These are phyloP conservation scores for Dryadomyces quercivorus DNA, from an alignment of 2,329 filamentous ascomycete species.

Conservation along the genomic window DNA sequence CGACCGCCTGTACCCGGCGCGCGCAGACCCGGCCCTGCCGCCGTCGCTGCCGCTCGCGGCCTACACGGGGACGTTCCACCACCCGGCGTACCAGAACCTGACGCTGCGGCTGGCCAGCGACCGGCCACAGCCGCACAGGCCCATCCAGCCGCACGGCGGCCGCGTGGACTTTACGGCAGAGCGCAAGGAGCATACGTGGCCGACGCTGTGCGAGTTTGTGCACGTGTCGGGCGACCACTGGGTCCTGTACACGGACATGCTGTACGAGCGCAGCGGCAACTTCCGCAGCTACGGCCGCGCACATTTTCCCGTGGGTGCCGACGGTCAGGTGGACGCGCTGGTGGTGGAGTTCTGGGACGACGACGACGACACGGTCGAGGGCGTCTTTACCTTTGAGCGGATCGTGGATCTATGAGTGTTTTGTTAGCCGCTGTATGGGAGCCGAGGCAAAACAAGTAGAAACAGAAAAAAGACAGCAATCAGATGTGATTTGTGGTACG, in stretches of 20 bases:
- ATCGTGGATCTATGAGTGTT: slow-evolving; percentile 5
- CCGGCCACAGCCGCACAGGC: background rate
- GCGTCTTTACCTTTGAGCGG: slow-evolving; percentile 19
- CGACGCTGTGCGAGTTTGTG: slow-evolving; percentile 18
- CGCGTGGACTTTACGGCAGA: slow-evolving; percentile 11
- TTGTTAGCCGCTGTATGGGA: background rate
- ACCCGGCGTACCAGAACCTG: slow-evolving; percentile 28
- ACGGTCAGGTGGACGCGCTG: slow-evolving; percentile 17
- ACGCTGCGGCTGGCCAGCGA: slow-evolving; percentile 12
- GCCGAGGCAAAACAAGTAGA: background rate
- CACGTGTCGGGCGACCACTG: slow-evolving; percentile 25
- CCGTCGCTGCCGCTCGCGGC: slow-evolving; percentile 21
- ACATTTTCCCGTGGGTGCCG: slow-evolving; percentile 19
- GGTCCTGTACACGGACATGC: slow-evolving; percentile 18
- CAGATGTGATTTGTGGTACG: slow-evolving; percentile 35
- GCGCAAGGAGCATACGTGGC: slow-evolving; percentile 20
- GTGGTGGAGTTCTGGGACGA: slow-evolving; percentile 18
- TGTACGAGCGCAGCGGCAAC: slow-evolving; percentile 15
- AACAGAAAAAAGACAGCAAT: slow-evolving; percentile 27
- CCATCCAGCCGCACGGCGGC: background rate
- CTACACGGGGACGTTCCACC: slow-evolving; percentile 30
- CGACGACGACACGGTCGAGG: slow-evolving; percentile 15
- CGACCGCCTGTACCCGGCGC: slow-evolving; percentile 24
- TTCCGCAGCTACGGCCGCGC: slow-evolving; percentile 18
- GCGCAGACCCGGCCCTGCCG: slow-evolving; percentile 22